These are phyloP conservation scores for Symbiodinium pilosum DNA, from an alignment of 73 alveolate species.

Conservation along the genomic window DNA sequence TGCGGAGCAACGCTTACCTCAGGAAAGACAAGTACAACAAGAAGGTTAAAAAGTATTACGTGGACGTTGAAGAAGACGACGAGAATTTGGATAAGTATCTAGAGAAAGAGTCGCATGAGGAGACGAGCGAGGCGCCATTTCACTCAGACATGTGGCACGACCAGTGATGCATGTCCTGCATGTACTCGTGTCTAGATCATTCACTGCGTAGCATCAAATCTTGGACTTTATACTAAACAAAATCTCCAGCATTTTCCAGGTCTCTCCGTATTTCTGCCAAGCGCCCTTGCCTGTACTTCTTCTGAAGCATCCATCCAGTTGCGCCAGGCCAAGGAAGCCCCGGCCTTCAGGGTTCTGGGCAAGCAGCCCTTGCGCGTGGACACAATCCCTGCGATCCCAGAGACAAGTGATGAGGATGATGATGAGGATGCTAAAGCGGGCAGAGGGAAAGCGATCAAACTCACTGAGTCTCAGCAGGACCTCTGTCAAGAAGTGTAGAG, in stretches of 20 bases:
- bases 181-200: too few species aligned
- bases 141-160: too few species aligned
- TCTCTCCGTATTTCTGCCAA: too few species aligned
- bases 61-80: background rate
- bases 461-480: background rate
- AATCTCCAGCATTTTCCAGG: too few species aligned
- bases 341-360: background rate
- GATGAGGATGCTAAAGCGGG: background rate
- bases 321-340: background rate
- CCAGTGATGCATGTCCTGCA: too few species aligned
- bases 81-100: background rate
- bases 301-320: background rate
- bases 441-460: background rate
- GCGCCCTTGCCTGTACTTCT: background rate
- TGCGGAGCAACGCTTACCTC: background rate
- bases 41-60: background rate
- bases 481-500: background rate
- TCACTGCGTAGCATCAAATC: too few species aligned
- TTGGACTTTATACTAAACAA: too few species aligned
- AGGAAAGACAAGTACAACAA: slow-evolving; percentile 26
- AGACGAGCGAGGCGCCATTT: background rate
- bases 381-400: background rate
- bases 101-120: background rate
- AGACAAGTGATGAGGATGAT: background rate
- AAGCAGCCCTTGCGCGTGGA: background rate